Conservation (phyloP, 2,329 filamentous ascomycete genomes). For the Didymella arachidicola region DNA sequence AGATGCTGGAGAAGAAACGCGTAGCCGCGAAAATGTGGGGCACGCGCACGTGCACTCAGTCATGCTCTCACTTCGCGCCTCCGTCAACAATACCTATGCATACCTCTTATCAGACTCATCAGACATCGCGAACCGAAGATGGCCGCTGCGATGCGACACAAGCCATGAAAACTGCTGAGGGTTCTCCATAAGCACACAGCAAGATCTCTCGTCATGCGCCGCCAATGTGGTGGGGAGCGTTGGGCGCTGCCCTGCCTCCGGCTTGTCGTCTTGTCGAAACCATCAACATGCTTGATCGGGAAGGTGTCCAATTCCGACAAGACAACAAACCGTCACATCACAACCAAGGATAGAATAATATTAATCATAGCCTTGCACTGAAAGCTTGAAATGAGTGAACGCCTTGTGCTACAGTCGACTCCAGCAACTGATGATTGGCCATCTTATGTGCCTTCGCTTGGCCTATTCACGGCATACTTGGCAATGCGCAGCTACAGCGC, state of each 20-base stretch:
- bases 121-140: not conserved
- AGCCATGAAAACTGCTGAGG: not conserved
- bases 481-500: conserved; percentile 1
- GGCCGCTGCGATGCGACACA: not conserved
- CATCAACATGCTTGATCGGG: conserved; percentile 25
- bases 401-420: not conserved
- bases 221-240: conserved; percentile 9
- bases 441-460: conserved; percentile 11
- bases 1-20: not conserved
- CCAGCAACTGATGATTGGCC: conserved; percentile 7
- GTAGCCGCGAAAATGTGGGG: not conserved
- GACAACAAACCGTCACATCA: conserved; percentile 8
- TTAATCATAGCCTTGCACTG: conserved; percentile 5
- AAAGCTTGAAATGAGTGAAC: not conserved
- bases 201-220: not conserved
- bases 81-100: not conserved
- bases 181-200: not conserved
- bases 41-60: not conserved
- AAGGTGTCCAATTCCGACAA: conserved; percentile 22
- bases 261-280: conserved; percentile 17
- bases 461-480: conserved; percentile 16
- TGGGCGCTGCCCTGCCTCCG: conserved; percentile 10
- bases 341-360: not conserved
- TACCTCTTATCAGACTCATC: not conserved
- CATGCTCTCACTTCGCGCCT: not conserved